Base-by-base conservation (phyloP, 176 grass and related monocot species). In the Ensete glaucum region DNA sequence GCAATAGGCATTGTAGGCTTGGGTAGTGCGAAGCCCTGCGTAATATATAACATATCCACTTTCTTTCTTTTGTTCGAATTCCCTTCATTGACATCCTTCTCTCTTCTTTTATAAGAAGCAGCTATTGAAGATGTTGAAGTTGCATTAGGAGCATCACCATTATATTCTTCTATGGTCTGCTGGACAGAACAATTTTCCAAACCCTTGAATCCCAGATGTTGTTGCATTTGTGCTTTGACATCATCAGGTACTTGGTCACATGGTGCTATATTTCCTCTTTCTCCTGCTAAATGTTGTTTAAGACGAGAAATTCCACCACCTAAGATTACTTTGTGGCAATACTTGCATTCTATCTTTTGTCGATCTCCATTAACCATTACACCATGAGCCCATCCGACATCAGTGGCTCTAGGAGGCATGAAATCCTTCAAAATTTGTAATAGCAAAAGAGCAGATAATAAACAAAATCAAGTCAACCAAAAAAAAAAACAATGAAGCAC, bases 191-290 rank as follows among this genome's bases (percentile, higher is more conserved):
- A 48, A 69, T 48, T 79, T 49, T 54, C 67, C 58, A 80, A 62
- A 63, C 22, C 56, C 78, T 62, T 80, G 23, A 80, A 73, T 1
- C 78, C 66, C 34, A 80, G 69, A 80, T 80, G 78, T n/a, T 73
- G 69, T 73, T 80, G 78, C 67, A 80, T 80, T 73, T 80, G 78
- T 64, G 49, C 9, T 80, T 72, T 80, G 13, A 80, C 69, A 80
- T 80, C 78, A 64, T 62, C 56, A 54, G 69, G 69, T 20, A 80
- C 78, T 63, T 71, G 71, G 48, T 80, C 78, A 43, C 78, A 80
- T 64, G 78, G 78, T 73, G 58, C 78, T 53, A 73, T 80, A 73
- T 80, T 80, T 8, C 78, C 78, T 80, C 78, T 80, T 80, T 80
- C 78, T 62, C 78, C 69, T 27, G 78, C 78, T 73, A 80, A 64